These are phyloP conservation scores for Penicillium mononematosum DNA, from an alignment of 495 filamentous ascomycete species.

Conservation along the genomic window DNA sequence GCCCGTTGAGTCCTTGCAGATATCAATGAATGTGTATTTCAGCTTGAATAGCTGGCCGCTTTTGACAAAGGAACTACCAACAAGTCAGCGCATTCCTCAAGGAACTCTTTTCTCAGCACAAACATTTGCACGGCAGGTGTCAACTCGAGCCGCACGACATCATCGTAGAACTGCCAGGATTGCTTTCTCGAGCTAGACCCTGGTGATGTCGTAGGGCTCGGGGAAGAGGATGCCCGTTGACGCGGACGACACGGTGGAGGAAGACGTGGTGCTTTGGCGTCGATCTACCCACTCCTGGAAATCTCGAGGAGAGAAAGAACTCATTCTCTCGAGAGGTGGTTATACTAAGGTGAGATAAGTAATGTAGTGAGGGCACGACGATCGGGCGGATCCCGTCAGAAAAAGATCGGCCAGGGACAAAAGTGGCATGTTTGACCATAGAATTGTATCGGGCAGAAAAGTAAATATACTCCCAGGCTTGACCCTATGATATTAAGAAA, in stretches of 20 bases:
- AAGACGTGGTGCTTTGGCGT: slow-evolving; percentile 39
- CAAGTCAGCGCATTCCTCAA: background rate
- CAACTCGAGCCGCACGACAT: slow-evolving; percentile 38
- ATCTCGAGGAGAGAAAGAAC: slow-evolving; percentile 25
- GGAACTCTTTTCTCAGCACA: slow-evolving; percentile 4
- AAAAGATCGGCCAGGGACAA: slow-evolving; percentile 21
- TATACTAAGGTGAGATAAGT: slow-evolving; percentile 6
- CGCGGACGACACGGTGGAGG: slow-evolving; percentile 42
- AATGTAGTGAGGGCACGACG: slow-evolving; percentile 6
- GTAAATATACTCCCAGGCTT: slow-evolving; percentile 1
- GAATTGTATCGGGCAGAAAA: background rate
- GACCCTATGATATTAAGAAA: background rate
- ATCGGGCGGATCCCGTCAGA: slow-evolving; percentile 25
- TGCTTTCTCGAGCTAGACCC: slow-evolving; percentile 36
- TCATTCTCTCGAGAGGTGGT: slow-evolving; percentile 24
- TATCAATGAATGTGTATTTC: slow-evolving; percentile 44
- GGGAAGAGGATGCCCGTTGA: slow-evolving; percentile 38
- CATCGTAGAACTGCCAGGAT: slow-evolving; percentile 37
- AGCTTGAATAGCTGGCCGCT: slow-evolving; percentile 43
- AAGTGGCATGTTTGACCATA: slow-evolving; percentile 11
- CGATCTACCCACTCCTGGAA: slow-evolving; percentile 41
- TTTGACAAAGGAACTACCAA: slow-evolving; percentile 41
- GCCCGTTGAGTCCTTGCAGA: slow-evolving; percentile 43
- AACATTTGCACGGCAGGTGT: slow-evolving; percentile 44
- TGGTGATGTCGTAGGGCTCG: slow-evolving; percentile 34